phyloP scores from a whole-genome alignment of 352 stramenopile species.

The Pythium sukuiense region DNA sequence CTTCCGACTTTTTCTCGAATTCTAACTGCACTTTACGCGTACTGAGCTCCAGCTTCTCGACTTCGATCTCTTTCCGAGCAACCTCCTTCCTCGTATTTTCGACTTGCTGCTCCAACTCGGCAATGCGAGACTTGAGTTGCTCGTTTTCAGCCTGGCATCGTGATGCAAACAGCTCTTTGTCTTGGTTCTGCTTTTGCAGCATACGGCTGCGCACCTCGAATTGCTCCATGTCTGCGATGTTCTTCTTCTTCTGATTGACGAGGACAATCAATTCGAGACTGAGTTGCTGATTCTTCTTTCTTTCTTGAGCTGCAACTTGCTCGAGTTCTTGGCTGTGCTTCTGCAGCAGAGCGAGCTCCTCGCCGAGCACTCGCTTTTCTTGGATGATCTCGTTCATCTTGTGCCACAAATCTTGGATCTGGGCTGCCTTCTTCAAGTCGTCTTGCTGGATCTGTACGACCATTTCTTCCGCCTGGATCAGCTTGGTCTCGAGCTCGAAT shows the following conservation, averaged over 20 bases:
- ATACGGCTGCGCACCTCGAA: constrained; percentile 27
- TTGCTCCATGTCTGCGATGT: constrained; percentile 34
- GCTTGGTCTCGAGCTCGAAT: constrained; percentile 61
- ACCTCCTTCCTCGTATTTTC: constrained; percentile 44
- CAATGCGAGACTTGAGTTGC: constrained; percentile 18
- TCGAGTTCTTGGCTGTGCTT: constrained; percentile 34
- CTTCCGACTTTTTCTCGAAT: constrained; percentile 35
- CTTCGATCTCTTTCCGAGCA: constrained; percentile 42
- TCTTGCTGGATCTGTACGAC: constrained; percentile 65
- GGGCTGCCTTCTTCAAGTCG: constrained; percentile 47
- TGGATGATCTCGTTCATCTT: constrained; percentile 58
- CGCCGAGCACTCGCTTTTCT: constrained; percentile 38
- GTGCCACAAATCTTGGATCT: constrained; percentile 54
- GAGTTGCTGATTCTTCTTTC: constrained; percentile 67
- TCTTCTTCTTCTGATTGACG: constrained; percentile 66
- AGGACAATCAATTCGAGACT: constrained; percentile 66
- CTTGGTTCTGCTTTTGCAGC: constrained; percentile 12
- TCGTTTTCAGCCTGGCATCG: constrained; percentile 28
- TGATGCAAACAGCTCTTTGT: not conserved
- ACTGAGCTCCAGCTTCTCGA: constrained; percentile 42
- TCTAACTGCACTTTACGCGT: constrained; percentile 37
- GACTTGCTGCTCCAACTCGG: constrained; percentile 27
- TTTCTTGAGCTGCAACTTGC: constrained; percentile 32
- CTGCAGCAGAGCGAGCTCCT: constrained; percentile 43
- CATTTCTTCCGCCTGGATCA: constrained; percentile 61